These are phyloP conservation scores for Stemphylium lycopersici DNA, from an alignment of 2,329 filamentous ascomycete genomes.

Conservation along the genomic window DNA sequence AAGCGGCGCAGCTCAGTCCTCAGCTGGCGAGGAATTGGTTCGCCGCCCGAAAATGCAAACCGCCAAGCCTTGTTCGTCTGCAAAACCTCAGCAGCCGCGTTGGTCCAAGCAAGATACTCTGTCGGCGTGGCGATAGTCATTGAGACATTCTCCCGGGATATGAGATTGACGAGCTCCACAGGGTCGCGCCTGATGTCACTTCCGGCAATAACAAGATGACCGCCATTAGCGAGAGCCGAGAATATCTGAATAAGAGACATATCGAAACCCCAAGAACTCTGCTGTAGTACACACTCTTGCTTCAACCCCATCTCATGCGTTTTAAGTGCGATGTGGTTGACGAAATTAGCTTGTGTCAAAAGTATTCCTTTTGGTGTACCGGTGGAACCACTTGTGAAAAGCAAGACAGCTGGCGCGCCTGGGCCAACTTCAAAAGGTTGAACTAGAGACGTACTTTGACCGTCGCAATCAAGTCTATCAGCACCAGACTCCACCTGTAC, in stretches of 20 bases:
- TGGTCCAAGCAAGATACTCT: conserved; percentile 45
- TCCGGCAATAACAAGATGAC: conserved; percentile 37
- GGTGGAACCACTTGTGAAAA: conserved; percentile 64
- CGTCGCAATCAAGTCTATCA: no score
- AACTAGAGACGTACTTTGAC: no score
- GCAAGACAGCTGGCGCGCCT: conserved; percentile 58
- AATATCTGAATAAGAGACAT: neutral
- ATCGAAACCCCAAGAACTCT: neutral
- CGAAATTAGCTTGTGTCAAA: neutral
- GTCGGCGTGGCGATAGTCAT: conserved; percentile 52
- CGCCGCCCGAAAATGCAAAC: conserved; percentile 37
- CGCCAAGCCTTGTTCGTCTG: conserved; percentile 30
- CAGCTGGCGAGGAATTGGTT: conserved; percentile 7
- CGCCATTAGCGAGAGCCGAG: neutral
- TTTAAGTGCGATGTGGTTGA: neutral
- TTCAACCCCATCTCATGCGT: neutral
- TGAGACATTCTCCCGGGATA: conserved; percentile 47
- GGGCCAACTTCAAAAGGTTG: no score
- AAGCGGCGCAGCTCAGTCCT: neutral
- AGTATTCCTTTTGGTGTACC: conserved; percentile 60
- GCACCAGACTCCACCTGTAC: no score
- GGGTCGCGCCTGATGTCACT: conserved; percentile 43
- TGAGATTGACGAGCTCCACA: conserved; percentile 43
- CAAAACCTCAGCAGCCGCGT: conserved; percentile 24
- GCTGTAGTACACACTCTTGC: neutral